Conservation (phyloP, 495 filamentous ascomycete genomes). For the Delitschia confertaspora region DNA sequence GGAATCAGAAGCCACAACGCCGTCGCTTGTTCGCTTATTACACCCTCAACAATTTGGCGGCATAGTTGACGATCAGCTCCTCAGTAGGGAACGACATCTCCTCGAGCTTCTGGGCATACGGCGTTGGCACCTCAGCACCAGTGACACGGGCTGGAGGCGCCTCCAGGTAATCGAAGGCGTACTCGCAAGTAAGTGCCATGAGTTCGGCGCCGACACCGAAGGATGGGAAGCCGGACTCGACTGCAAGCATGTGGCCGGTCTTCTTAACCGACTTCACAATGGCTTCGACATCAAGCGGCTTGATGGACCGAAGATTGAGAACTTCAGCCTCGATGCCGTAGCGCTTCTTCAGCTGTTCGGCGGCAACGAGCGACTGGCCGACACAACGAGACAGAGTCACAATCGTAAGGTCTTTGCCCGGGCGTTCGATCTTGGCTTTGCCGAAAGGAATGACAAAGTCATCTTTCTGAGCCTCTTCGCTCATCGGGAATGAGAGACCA, state of each 20-base stretch:
- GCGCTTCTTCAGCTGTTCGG: slow-evolving; percentile 83
- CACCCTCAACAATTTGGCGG: slow-evolving; percentile 73
- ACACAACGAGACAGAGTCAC: slow-evolving; percentile 91
- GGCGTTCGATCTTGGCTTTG: slow-evolving; percentile 97
- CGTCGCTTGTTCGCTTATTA: no score
- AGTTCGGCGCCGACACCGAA: slow-evolving; percentile 90
- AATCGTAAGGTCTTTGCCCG: slow-evolving; percentile 91
- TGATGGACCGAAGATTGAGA: slow-evolving; percentile 94
- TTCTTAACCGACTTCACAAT: slow-evolving; percentile 98
- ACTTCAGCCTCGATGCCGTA: slow-evolving; percentile 95
- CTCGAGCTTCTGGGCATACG: slow-evolving; percentile 82
- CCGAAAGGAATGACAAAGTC: slow-evolving; percentile 95
- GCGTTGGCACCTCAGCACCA: slow-evolving; percentile 92
- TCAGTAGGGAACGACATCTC: slow-evolving; percentile 87
- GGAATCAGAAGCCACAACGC: no score
- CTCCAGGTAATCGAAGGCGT: slow-evolving; percentile 94
- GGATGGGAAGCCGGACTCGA: slow-evolving; percentile 92
- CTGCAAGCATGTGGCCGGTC: slow-evolving; percentile 81
- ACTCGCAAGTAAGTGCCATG: slow-evolving; percentile 89
- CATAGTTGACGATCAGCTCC: slow-evolving; percentile 69
- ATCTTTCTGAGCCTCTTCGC: slow-evolving; percentile 82
- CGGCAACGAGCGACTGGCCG: slow-evolving; percentile 81
- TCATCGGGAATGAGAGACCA: slow-evolving; percentile 90
- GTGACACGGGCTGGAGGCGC: slow-evolving; percentile 87
- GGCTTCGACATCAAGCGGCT: slow-evolving; percentile 89